phyloP scores from a whole-genome alignment of 2,329 filamentous ascomycete species.

The Beauveria sp. region DNA sequence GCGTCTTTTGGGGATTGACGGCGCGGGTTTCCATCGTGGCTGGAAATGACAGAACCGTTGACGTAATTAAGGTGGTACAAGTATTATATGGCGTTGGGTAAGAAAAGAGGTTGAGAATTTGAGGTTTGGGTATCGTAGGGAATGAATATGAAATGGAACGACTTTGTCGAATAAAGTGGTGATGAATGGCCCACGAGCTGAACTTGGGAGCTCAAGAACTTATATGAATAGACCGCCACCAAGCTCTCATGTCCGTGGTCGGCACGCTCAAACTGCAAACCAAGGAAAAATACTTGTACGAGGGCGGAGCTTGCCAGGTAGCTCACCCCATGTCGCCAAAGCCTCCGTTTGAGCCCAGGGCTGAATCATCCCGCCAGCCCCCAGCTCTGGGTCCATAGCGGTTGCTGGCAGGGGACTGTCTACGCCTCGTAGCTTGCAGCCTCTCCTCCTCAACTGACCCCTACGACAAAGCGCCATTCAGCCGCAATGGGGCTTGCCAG shows the following conservation, averaged over 20 bases:
- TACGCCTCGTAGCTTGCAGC: neutral
- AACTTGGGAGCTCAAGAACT: neutral
- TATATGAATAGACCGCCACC: neutral
- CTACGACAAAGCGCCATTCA: conserved; percentile 2
- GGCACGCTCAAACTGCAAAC: neutral
- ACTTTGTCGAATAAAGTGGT: neutral
- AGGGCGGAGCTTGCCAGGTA: neutral
- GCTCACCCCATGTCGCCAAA: neutral
- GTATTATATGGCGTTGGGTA: neutral
- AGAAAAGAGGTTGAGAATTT: too few species aligned
- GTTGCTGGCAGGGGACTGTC: neutral
- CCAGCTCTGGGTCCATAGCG: neutral
- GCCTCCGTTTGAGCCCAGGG: conserved; percentile 7
- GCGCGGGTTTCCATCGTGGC: conserved; percentile 16
- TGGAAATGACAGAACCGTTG: neutral
- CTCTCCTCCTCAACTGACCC: neutral
- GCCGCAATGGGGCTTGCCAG: conserved; percentile 4
- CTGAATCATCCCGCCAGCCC: neutral
- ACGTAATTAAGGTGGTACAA: neutral
- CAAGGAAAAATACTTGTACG: neutral
- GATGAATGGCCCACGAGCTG: neutral
- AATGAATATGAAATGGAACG: neutral
- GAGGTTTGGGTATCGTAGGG: neutral
- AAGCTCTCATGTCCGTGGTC: neutral
- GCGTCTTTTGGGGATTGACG: conserved; percentile 24